Percentiles rank a stretch among this genome's conserved stretches.
Evolutionary conservation across 148 eudicot species (phyloP).

Genomic region (Rheum nobile): DNA sequence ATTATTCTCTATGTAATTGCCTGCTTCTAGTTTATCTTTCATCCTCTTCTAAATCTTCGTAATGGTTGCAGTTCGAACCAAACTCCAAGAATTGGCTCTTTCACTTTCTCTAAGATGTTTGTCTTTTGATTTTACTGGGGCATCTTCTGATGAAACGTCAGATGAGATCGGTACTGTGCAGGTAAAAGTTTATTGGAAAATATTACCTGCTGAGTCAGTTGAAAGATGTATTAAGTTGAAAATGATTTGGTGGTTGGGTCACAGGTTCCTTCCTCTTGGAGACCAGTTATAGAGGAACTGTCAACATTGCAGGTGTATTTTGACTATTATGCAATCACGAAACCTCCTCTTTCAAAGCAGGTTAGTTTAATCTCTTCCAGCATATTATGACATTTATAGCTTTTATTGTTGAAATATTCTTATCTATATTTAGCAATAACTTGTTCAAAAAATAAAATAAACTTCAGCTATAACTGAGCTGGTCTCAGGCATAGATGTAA

Average conservation of each 20-base stretch:
- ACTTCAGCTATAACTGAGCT: background rate
- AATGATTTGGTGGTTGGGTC: constrained; percentile 12
- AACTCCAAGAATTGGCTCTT: constrained; percentile 83
- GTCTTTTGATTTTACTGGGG: constrained; percentile 79
- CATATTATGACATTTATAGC: background rate
- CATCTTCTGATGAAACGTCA: constrained; percentile 76
- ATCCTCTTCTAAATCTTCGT: background rate
- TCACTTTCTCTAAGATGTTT: constrained; percentile 72
- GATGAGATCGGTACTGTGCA: constrained; percentile 81
- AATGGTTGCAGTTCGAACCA: constrained; percentile 41
- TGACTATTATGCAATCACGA: constrained; percentile 72
- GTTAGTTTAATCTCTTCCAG: constrained; percentile 30
- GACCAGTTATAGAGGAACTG: constrained; percentile 59
- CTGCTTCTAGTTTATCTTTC: background rate
- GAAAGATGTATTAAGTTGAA: background rate
- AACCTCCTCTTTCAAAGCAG: constrained; percentile 70
- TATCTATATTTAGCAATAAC: background rate
- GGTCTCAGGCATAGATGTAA: background rate
- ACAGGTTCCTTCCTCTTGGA: constrained; percentile 76
- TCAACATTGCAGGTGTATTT: constrained; percentile 76
- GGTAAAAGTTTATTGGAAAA: constrained; percentile 26
- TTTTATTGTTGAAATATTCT: background rate
- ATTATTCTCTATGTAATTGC: background rate
- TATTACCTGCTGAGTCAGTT: background rate
- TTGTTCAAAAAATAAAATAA: background rate